Evolutionary conservation across 2,329 filamentous ascomycete genomes (phyloP).

Genomic region (Calonectria pseudoturangicola): DNA sequence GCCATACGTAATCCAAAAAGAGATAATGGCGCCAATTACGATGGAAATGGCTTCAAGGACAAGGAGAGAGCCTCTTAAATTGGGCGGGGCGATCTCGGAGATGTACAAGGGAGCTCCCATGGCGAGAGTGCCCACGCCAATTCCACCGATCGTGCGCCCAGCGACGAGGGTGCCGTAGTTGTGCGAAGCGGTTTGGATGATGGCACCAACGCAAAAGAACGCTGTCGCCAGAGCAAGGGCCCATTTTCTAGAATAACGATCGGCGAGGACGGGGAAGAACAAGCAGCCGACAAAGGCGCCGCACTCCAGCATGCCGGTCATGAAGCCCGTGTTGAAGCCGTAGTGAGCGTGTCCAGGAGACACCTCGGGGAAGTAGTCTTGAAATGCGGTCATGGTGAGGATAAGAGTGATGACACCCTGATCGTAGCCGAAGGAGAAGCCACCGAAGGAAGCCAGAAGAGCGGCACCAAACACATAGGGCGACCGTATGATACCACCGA

Average conservation of each 20-base stretch:
- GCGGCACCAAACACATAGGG: conserved; percentile 65
- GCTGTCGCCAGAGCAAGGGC: conserved; percentile 61
- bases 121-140: conserved; percentile 56
- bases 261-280: conserved; percentile 60
- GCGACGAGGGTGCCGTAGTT: conserved; percentile 54
- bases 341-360: conserved; percentile 38
- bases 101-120: conserved; percentile 57
- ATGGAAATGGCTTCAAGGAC: conserved; percentile 71
- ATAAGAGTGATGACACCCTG: conserved; percentile 63
- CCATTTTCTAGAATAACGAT: conserved; percentile 65
- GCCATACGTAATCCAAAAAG: conserved; percentile 73
- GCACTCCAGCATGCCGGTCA: conserved; percentile 66
- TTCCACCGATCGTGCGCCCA: conserved; percentile 55
- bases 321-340: conserved; percentile 57
- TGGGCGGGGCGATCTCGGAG: conserved; percentile 59
- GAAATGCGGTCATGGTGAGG: conserved; percentile 66
- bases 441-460: conserved; percentile 61
- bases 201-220: conserved; percentile 65
- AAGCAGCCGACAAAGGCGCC: conserved; percentile 62
- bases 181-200: conserved; percentile 58
- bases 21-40: conserved; percentile 70
- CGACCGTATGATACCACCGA: conserved; percentile 63
- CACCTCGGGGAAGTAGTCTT: conserved; percentile 59
- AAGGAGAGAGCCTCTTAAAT: conserved; percentile 63
- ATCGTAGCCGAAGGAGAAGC: conserved; percentile 53